These are phyloP conservation scores for Penicillium robsamsonii DNA, from an alignment of 495 filamentous ascomycete genomes.

Conservation along the genomic window DNA sequence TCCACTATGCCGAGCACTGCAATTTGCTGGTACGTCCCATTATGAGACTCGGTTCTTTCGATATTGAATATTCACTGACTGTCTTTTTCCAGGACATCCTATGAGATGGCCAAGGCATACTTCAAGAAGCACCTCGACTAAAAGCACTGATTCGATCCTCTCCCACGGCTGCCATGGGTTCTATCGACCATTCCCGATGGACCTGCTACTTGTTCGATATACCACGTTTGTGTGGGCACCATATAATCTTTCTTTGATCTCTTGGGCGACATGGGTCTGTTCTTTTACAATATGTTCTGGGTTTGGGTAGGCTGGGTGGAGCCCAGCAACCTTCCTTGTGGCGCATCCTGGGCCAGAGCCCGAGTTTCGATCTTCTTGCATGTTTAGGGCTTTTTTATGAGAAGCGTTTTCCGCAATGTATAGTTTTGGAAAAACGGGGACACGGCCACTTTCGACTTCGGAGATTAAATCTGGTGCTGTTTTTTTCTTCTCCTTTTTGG, in stretches of 20 bases:
- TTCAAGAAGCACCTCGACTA: conserved; percentile 51
- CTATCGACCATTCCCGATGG: conserved; percentile 5
- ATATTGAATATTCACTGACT: conserved; percentile 20
- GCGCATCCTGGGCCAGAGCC: conserved; percentile 10
- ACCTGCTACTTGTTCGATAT: conserved; percentile 14
- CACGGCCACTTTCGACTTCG: conserved; percentile 15
- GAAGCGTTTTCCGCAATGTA: conserved; percentile 30
- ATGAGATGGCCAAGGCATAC: conserved; percentile 77
- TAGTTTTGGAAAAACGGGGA: conserved; percentile 20
- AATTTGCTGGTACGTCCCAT: conserved; percentile 86
- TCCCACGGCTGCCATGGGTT: conserved; percentile 16
- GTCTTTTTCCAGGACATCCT: conserved; percentile 57
- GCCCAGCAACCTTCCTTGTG: conserved; percentile 13
- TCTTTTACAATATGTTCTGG: conserved; percentile 13
- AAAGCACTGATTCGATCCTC: conserved; percentile 17
- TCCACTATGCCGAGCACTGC: conserved; percentile 98
- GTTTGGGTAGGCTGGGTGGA: conserved; percentile 13
- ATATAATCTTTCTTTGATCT: conserved; percentile 19
- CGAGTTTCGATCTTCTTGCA: conserved; percentile 17
- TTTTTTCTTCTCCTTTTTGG: conserved; percentile 11
- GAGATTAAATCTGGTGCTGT: conserved; percentile 12
- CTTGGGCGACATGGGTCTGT: conserved; percentile 14
- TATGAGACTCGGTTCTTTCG: not conserved
- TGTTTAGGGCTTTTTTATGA: conserved; percentile 20
- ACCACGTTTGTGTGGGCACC: conserved; percentile 13